These are phyloP conservation scores for Calonectria honghensis DNA, from an alignment of 2,329 filamentous ascomycete genomes.

Conservation along the genomic window DNA sequence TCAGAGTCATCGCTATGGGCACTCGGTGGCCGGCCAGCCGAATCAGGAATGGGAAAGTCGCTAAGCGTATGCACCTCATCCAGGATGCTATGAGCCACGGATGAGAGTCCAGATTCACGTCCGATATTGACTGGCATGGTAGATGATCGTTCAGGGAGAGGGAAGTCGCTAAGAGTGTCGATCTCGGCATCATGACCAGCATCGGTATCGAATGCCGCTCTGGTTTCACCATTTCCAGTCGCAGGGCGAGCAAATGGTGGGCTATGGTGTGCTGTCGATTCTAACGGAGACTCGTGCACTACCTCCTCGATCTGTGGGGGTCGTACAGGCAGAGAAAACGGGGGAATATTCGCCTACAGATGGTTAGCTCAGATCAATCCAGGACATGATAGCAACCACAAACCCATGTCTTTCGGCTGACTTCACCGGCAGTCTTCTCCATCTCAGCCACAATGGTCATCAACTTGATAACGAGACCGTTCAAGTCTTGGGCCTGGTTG, in stretches of 20 bases:
- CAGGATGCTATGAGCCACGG: not conserved
- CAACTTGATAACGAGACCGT: conserved; percentile 81
- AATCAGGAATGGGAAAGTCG: conserved; percentile 3
- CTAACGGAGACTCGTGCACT: conserved; percentile 29
- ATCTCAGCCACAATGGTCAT: conserved; percentile 89
- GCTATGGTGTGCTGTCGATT: conserved; percentile 29
- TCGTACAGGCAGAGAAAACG: conserved; percentile 51
- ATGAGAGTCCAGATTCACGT: not conserved
- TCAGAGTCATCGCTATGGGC: not conserved
- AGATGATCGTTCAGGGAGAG: conserved; percentile 43
- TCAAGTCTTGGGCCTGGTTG: conserved; percentile 81
- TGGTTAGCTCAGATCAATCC: conserved; percentile 38
- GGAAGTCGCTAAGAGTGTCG: conserved; percentile 53
- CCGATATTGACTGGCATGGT: not conserved
- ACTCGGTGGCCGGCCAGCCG: not conserved
- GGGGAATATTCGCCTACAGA: conserved; percentile 51
- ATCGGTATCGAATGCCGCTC: conserved; percentile 37
- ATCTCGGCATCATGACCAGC: conserved; percentile 46
- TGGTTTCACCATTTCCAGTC: conserved; percentile 48
- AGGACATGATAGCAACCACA: conserved; percentile 55
- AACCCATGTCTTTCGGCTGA: conserved; percentile 86
- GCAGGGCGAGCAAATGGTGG: conserved; percentile 39
- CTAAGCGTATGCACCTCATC: not conserved
- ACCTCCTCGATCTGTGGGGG: conserved; percentile 4
- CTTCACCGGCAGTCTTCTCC: conserved; percentile 87